phyloP scores from a whole-genome alignment of 1,284 basidiomycete species.

The Polyporus tsugae region DNA sequence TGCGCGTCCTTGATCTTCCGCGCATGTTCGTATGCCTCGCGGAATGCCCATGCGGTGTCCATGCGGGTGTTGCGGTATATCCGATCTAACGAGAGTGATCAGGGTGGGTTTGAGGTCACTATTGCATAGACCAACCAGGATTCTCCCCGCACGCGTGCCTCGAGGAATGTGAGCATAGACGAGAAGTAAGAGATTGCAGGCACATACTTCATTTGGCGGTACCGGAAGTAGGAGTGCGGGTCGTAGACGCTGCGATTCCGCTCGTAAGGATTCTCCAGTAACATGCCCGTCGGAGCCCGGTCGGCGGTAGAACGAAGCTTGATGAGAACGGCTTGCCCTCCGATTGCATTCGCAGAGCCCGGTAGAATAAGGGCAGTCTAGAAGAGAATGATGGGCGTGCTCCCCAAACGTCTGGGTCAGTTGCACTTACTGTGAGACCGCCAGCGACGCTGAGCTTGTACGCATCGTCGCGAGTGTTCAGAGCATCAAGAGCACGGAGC shows the following conservation, averaged over 20 bases:
- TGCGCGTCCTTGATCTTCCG: conserved; percentile 78
- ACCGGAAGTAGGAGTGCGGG: conserved; percentile 45
- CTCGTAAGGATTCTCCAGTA: conserved; percentile 56
- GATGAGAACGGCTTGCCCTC: conserved; percentile 52
- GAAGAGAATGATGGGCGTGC: background rate
- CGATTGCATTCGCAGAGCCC: conserved; percentile 56
- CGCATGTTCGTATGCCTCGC: conserved; percentile 74
- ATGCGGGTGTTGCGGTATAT: conserved; percentile 58
- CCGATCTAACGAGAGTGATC: conserved; percentile 19
- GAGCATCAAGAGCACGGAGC: conserved; percentile 56
- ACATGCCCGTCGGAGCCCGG: conserved; percentile 52
- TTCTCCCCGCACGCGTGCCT: conserved; percentile 46
- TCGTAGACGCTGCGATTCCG: conserved; percentile 45
- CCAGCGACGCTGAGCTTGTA: conserved; percentile 52
- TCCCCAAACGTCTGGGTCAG: background rate
- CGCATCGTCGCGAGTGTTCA: conserved; percentile 50
- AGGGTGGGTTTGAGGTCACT: background rate
- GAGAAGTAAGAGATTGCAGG: background rate
- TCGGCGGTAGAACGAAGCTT: conserved; percentile 58
- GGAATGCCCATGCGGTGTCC: conserved; percentile 70
- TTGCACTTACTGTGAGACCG: conserved; percentile 47
- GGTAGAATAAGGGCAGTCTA: conserved; percentile 53
- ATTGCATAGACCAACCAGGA: conserved; percentile 36
- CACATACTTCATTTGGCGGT: conserved; percentile 55
- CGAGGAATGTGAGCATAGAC: background rate